Conservation (phyloP, 2,329 filamentous ascomycete genomes). For the Dactylonectria estremocensis region DNA sequence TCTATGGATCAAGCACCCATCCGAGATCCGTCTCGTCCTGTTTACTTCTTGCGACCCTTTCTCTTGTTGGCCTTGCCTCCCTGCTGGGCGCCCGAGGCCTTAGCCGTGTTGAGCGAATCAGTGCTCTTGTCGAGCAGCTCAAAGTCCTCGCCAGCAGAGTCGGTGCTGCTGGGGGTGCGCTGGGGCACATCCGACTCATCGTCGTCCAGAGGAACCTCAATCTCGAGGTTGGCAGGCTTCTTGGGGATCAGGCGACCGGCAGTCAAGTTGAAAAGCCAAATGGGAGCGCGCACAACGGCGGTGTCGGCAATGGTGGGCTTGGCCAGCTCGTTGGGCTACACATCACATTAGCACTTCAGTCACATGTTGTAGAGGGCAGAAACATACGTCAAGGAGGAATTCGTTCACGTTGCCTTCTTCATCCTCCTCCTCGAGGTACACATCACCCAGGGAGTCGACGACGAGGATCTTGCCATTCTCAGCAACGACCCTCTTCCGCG, state of each 20-base stretch:
- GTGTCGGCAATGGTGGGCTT: slow-evolving; percentile 86
- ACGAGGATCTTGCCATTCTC: slow-evolving; percentile 97
- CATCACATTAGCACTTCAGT: slow-evolving; percentile 41
- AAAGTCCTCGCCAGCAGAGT: slow-evolving; percentile 73
- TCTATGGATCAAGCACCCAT: slow-evolving; percentile 7
- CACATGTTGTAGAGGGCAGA: neutral
- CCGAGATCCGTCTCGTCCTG: neutral
- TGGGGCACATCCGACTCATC: slow-evolving; percentile 66
- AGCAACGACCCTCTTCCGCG: slow-evolving; percentile 89
- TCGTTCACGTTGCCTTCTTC: slow-evolving; percentile 88
- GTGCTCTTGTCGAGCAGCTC: slow-evolving; percentile 75
- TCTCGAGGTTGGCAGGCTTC: slow-evolving; percentile 54
- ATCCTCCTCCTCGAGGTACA: slow-evolving; percentile 93
- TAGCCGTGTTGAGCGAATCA: slow-evolving; percentile 67
- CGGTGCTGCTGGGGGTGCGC: slow-evolving; percentile 69
- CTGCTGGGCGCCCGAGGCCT: slow-evolving; percentile 64
- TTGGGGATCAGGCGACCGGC: slow-evolving; percentile 65
- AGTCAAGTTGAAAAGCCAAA: slow-evolving; percentile 77
- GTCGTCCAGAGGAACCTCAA: slow-evolving; percentile 58
- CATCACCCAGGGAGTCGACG: slow-evolving; percentile 92
- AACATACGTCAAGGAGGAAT: slow-evolving; percentile 88
- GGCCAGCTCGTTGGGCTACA: slow-evolving; percentile 82
- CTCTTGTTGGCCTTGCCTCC: slow-evolving; percentile 66
- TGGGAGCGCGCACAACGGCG: slow-evolving; percentile 83
- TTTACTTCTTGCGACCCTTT: slow-evolving; percentile 69